phyloP scores from a whole-genome alignment of 371 early-diverging fungal species.

The Phascolomyces articulosus region DNA sequence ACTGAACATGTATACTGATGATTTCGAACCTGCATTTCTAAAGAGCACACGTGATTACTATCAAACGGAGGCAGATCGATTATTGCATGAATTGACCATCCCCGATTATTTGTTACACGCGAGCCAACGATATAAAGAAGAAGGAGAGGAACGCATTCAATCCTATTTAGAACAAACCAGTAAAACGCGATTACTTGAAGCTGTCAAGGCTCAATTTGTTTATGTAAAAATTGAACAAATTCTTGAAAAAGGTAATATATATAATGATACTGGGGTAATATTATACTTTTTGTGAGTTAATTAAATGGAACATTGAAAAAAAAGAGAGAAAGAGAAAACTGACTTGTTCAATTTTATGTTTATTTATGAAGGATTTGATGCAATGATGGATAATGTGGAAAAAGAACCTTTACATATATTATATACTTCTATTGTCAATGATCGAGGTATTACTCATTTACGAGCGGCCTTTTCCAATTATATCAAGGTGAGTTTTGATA shows the following conservation, averaged over 20 bases:
- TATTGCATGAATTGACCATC: constrained; percentile 47
- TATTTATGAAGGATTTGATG: constrained; percentile 61
- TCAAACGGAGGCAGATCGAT: constrained; percentile 58
- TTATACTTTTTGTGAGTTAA: too few species aligned
- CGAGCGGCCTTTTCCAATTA: constrained; percentile 36
- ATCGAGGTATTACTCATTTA: constrained; percentile 11
- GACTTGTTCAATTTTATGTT: too few species aligned
- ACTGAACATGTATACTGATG: constrained; percentile 66
- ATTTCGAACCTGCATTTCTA: constrained; percentile 73
- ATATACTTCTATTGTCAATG: constrained; percentile 35
- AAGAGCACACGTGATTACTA: constrained; percentile 71
- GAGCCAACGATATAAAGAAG: constrained; percentile 65
- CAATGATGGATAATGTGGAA: constrained; percentile 63
- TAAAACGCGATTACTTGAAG: constrained; percentile 55
- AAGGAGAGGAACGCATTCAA: constrained; percentile 61
- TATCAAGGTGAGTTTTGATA: constrained; percentile 28
- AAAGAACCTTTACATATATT: constrained; percentile 62
- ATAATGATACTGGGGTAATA: too few species aligned
- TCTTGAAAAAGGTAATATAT: constrained; percentile 58
- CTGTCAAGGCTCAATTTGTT: constrained; percentile 66
- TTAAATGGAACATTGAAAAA: too few species aligned
- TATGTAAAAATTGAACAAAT: constrained; percentile 62
- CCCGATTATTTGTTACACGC: constrained; percentile 69
- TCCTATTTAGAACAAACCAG: constrained; percentile 74
- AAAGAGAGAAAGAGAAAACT: too few species aligned